phyloP scores from a whole-genome alignment of 73 alveolate species.

The Paramecium bursaria region DNA sequence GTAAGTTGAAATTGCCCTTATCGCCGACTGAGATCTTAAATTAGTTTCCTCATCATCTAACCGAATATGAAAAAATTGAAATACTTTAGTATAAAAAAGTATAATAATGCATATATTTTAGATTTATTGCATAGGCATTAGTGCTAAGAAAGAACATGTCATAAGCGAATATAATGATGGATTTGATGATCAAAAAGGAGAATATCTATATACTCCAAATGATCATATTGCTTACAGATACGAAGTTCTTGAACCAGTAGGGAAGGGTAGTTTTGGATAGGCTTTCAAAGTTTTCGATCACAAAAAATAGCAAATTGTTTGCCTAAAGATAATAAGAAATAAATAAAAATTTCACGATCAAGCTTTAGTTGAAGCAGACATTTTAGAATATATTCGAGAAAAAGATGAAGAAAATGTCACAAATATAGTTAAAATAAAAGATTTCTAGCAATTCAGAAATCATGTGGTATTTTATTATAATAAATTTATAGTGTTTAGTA shows the following conservation, averaged over 20 bases:
- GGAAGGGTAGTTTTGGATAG: slow-evolving; percentile 74
- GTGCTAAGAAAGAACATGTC: slow-evolving; percentile 51
- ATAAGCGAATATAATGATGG: slow-evolving; percentile 56
- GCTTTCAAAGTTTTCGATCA: slow-evolving; percentile 73
- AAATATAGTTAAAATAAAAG: slow-evolving; percentile 67
- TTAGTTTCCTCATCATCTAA: slow-evolving; percentile 42
- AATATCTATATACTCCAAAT: slow-evolving; percentile 48
- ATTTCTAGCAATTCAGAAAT: slow-evolving; percentile 64
- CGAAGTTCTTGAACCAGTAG: slow-evolving; percentile 67
- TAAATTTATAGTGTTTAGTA: slow-evolving; percentile 72
- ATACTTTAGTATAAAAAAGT: slow-evolving; percentile 59
- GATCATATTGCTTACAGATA: slow-evolving; percentile 75
- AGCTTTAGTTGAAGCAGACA: slow-evolving; percentile 68
- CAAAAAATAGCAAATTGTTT: slow-evolving; percentile 54
- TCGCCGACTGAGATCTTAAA: slow-evolving; percentile 48
- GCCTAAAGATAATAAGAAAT: slow-evolving; percentile 66
- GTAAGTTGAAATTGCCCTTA: slow-evolving; percentile 55
- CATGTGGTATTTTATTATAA: slow-evolving; percentile 59
- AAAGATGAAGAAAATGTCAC: slow-evolving; percentile 68
- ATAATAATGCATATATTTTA: neutral
- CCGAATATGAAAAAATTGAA: slow-evolving; percentile 63
- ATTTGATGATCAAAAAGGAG: slow-evolving; percentile 70
- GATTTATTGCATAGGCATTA: slow-evolving; percentile 63
- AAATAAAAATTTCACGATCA: slow-evolving; percentile 58
- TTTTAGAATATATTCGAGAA: slow-evolving; percentile 56